A percentile compares a stretch with the other conserved stretches of the same genome.
Evolutionary conservation across 176 grass and related monocot species (phyloP).

Genomic region (Musa troglodytarum): DNA sequence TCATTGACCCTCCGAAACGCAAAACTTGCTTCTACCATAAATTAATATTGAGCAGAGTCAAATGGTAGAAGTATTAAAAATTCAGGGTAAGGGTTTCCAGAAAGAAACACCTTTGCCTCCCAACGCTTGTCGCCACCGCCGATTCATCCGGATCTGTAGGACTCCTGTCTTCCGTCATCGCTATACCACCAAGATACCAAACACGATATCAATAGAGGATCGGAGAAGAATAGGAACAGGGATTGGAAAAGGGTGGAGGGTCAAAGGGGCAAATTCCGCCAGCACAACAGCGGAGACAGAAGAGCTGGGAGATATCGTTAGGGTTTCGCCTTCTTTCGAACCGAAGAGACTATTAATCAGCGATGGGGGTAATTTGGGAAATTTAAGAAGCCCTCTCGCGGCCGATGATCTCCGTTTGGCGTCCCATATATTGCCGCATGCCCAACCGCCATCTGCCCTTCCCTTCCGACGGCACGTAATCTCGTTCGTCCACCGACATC

Average conservation of each 20-base stretch:
- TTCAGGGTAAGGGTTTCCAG: neutral
- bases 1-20: too few relatives aligned
- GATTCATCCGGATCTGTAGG: neutral
- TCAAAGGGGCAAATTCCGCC: neutral
- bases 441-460: too few relatives aligned
- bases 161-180: conserved; percentile 3
- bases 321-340: neutral
- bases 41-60: too few relatives aligned
- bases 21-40: too few relatives aligned
- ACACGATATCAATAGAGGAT: neutral
- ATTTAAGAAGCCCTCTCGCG: too few relatives aligned
- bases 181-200: neutral
- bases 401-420: too few relatives aligned
- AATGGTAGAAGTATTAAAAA: too few relatives aligned
- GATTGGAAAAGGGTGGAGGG: neutral
- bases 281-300: neutral
- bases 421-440: too few relatives aligned
- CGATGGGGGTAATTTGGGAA: too few relatives aligned
- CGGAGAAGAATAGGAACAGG: neutral
- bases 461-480: too few relatives aligned
- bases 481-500: too few relatives aligned
- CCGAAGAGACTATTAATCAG: neutral
- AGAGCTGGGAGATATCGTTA: neutral
- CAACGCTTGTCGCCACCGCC: neutral
- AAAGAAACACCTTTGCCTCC: conserved; percentile 2